Base-by-base conservation (phyloP, 768 basidiomycete species). In the Russula sp. region DNA sequence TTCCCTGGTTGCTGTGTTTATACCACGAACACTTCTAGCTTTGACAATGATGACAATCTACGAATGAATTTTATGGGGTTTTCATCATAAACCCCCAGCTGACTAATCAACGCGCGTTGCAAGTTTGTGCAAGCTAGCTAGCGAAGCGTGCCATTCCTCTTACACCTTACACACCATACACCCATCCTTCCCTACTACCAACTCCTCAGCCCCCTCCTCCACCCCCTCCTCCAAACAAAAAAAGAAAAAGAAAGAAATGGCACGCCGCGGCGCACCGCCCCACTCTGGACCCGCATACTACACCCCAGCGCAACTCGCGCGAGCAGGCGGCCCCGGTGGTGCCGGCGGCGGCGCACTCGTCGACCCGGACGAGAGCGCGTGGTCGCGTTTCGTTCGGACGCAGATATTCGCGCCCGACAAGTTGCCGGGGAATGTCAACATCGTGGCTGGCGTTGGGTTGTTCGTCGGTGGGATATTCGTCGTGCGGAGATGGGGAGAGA, bases 331-430 rank as follows among this genome's bases (percentile, higher is more conserved):
- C 1, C 22, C 45, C n/a, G n/a, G n/a, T n/a, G 25, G 25, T 3
- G 25, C 25, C 25, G 25, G 25, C 13, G 72, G 76, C 14, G 71
- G 75, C 51, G 67, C 73, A 45, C 70, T 81, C 47, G 70, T 73
- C 38, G 84, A 87, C 70, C 79, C 83, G 7, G 78, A 87, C 70
- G 86, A 89, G 69, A 81, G 84, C 59, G 72, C 78, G 34, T 83
- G 89, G 68, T 80, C 81, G 22, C 78, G 71, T 13, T 75, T 77
- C 69, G 48, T 79, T 64, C 79, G 85, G 58, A 83, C 83, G 52
- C 83, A 91, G 75, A 76, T 91, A 25, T 80, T 80, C 60, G 80
- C 87, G 52, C 85, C 86, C 10, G 88, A 91, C 66, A 90, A 91
- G 72, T 68, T 86, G 16, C 76, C 79, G 13, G 90, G 90, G 60